Evolutionary conservation across 257 asterid species (phyloP), one percentile per base, ranked within the genome.

Genomic region (Lantana camara): DNA sequence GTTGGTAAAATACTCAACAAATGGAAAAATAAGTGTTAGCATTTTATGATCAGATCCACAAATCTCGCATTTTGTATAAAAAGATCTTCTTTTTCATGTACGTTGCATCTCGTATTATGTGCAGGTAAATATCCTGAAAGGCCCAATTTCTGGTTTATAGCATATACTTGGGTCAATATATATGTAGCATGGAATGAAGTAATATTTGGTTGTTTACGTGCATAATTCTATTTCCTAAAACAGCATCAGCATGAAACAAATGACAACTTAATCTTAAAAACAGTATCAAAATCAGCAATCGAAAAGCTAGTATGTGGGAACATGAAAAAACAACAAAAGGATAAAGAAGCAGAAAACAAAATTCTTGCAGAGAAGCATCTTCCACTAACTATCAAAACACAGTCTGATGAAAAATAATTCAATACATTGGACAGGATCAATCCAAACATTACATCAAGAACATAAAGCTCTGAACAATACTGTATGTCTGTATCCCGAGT

Each of bases 401-500:
- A 23, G 41, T 29, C 3, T 52, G 10, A 45, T 12, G 22, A 45
- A 27, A 21, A 19, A 24, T n/a, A 27, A 42, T 32, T 27, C 40
- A 5, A 44, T 8, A 47, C 24, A 44, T 6, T 30, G 11, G 40
- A 29, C 22, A 10, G 23, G 27, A 56, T 12, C 13, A 19, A 13
- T 15, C 21, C 35, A 49, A 57, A 37, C 37, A 53, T 15, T 54
- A 74, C 59, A 57, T 5, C 48, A 21, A 44, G 55, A 38, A 16
- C 21, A 47, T 42, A 41, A 66, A 69, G 23, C 58, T 29, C 35
- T n/a, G 29, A 50, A 67, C 37, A 47, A 51, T 66, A 62, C 51
- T 74, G 19, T 49, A n/a, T 32, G 72, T 50, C n/a, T n/a, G n/a
- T n/a, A n/a, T n/a, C n/a, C n/a, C n/a, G 62, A 67, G 21, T 44